Conservation (phyloP, 2,329 filamentous ascomycete species). For the Phaeosphaeriaceae sp. region DNA sequence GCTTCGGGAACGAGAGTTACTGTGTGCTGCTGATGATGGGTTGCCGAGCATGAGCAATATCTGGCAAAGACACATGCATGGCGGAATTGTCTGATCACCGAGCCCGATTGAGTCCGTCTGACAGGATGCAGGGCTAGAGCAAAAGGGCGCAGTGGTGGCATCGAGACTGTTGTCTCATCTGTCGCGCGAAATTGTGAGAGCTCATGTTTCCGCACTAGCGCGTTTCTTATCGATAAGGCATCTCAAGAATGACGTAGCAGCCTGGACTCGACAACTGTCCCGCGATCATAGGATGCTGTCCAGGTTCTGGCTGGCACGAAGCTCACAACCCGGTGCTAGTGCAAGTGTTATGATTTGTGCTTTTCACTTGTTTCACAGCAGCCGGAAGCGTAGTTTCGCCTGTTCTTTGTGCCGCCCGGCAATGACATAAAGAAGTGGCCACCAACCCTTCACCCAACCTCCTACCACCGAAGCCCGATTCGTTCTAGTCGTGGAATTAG, state of each 20-base stretch:
- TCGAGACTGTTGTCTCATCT: conserved; percentile 32
- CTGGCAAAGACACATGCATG: conserved; percentile 24
- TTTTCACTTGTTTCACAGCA: not conserved
- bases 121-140: conserved; percentile 19
- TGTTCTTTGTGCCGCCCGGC: not conserved
- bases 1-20: conserved; percentile 26
- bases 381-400: not conserved
- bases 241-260: conserved; percentile 6
- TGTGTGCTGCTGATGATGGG: conserved; percentile 32
- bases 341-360: not conserved
- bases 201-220: conserved; percentile 33
- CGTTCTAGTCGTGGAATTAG: conserved; percentile 1
- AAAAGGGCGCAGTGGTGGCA: conserved; percentile 40
- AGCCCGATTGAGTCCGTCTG: conserved; percentile 14
- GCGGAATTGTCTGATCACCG: not conserved
- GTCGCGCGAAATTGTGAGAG: conserved; percentile 17
- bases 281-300: not conserved
- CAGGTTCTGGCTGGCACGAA: not conserved
- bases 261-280: not conserved
- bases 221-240: conserved; percentile 16
- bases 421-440: conserved; percentile 4
- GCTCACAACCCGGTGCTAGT: not conserved
- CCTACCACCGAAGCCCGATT: conserved; percentile 14
- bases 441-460: conserved; percentile 28
- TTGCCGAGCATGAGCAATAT: conserved; percentile 46